Evolutionary conservation across 306 rosid genomes (phyloP).

Genomic region (Acacia melanoxylon): DNA sequence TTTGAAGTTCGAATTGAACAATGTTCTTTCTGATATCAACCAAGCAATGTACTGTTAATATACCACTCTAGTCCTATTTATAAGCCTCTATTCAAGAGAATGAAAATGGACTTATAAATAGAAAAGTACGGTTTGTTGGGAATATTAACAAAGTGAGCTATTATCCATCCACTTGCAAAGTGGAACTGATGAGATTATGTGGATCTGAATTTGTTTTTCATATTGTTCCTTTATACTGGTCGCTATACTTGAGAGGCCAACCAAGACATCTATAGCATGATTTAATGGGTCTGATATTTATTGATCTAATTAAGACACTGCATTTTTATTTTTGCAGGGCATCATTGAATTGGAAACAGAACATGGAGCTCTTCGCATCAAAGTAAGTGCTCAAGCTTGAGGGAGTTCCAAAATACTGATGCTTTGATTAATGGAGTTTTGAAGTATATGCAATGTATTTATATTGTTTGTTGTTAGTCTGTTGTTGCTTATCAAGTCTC

Average conservation of each 20-base stretch:
- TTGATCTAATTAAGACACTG: neutral
- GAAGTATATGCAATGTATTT: neutral
- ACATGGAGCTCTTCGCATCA: conserved; percentile 75
- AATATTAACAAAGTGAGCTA: neutral
- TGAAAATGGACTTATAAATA: too few relatives aligned
- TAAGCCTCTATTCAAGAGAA: too few relatives aligned
- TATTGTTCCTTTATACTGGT: conserved; percentile 2
- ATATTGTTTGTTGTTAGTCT: neutral
- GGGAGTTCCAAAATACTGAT: conserved; percentile 21
- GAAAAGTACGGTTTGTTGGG: neutral
- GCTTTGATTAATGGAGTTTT: conserved; percentile 19
- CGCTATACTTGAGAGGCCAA: neutral
- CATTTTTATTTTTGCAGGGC: conserved; percentile 52
- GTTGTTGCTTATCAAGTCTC: neutral
- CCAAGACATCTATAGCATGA: neutral
- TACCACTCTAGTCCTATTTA: too few relatives aligned
- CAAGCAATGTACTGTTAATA: neutral
- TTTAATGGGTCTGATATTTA: neutral
- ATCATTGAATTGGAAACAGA: conserved; percentile 75
- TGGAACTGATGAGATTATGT: neutral
- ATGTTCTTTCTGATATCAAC: neutral
- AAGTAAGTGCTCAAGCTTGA: conserved; percentile 52
- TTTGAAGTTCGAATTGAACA: neutral
- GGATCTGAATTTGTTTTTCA: neutral
- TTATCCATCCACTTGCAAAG: neutral